These are phyloP conservation scores for Heterococcus sp. DNA, from an alignment of 108 stramenopile genomes.

Conservation along the genomic window DNA sequence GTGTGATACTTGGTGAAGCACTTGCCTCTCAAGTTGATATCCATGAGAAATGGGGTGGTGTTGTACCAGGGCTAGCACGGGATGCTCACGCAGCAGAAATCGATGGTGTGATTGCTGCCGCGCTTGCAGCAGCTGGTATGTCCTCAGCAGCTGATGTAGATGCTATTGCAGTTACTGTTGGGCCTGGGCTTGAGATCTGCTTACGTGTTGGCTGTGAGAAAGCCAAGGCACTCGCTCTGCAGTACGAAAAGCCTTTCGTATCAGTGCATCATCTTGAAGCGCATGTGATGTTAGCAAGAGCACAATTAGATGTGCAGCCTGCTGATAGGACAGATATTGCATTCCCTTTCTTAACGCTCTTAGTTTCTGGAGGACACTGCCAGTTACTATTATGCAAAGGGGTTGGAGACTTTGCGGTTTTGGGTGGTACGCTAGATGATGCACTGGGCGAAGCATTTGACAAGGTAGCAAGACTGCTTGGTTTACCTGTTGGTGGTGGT, in stretches of 20 bases:
- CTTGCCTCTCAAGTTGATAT: slow-evolving; percentile 80
- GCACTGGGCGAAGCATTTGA: slow-evolving; percentile 74
- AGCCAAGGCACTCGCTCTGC: slow-evolving; percentile 72
- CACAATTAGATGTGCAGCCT: slow-evolving; percentile 37
- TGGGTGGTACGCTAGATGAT: slow-evolving; percentile 93
- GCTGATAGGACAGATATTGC: slow-evolving; percentile 53
- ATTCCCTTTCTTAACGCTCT: slow-evolving; percentile 89
- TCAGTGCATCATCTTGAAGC: slow-evolving; percentile 93
- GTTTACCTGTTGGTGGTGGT: slow-evolving; percentile 77
- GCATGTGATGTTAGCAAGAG: slow-evolving; percentile 87
- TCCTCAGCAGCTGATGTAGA: slow-evolving; percentile 72
- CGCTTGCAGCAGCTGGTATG: slow-evolving; percentile 70
- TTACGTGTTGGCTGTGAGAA: slow-evolving; percentile 83
- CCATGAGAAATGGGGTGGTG: slow-evolving; percentile 90
- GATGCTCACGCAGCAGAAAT: slow-evolving; percentile 79
- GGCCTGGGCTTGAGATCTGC: slow-evolving; percentile 94
- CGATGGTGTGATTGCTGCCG: slow-evolving; percentile 73
- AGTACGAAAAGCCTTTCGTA: slow-evolving; percentile 82
- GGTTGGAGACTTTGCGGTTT: slow-evolving; percentile 72
- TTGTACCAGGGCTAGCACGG: slow-evolving; percentile 84
- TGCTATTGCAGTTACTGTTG: slow-evolving; percentile 95
- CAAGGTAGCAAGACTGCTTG: slow-evolving; percentile 75
- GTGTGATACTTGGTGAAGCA: slow-evolving; percentile 83
- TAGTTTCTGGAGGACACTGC: slow-evolving; percentile 93
- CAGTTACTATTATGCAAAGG: slow-evolving; percentile 80